Conservation (phyloP, 176 grass and related monocot genomes). For the Elymus sibiricus region DNA sequence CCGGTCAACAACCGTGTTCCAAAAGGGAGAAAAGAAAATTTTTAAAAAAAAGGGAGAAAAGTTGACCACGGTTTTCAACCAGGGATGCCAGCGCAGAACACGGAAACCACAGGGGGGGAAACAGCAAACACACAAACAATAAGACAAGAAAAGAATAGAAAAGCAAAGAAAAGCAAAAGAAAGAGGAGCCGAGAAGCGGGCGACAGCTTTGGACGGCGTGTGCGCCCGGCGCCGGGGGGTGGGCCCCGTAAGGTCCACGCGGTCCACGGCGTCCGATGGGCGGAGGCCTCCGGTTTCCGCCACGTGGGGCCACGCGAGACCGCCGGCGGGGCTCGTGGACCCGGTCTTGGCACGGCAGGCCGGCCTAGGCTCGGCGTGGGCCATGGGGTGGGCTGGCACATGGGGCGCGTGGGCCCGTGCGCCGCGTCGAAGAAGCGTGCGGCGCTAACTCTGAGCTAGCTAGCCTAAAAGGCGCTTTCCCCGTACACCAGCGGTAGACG, state of each 20-base stretch:
- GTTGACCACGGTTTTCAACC: neutral
- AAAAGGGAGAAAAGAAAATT: neutral
- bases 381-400: neutral
- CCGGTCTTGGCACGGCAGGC: neutral
- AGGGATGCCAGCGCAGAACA: neutral
- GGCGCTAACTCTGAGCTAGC: neutral
- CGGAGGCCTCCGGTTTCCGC: neutral
- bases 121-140: neutral
- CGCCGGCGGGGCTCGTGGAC: neutral
- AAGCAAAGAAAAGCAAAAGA: too few relatives aligned
- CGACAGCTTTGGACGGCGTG: constrained; percentile 33
- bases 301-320: neutral
- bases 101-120: neutral
- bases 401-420: neutral
- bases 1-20: neutral
- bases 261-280: constrained; percentile 18
- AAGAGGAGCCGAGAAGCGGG: neutral
- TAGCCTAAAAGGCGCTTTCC: constrained; percentile 8
- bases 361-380: neutral
- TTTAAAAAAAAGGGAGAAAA: too few relatives aligned
- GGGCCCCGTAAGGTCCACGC: neutral
- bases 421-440: neutral
- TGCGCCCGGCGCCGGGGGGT: neutral
- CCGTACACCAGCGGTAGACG: rapidly evolving
- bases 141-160: neutral